Evolutionary conservation across 192 early-diverging fungal species (phyloP).

Genomic region (Linnemannia exigua): DNA sequence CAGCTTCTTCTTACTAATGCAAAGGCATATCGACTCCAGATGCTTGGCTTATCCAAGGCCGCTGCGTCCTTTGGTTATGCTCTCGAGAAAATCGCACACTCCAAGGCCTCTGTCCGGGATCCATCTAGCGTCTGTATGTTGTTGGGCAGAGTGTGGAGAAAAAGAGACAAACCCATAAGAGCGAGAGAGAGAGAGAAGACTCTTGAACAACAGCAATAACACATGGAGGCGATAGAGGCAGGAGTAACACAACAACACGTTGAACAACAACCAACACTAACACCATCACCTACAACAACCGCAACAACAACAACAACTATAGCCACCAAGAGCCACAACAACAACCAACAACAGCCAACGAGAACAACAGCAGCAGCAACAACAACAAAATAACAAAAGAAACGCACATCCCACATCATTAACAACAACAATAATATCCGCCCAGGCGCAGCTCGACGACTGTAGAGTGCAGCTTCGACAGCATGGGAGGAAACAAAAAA

Average conservation of each 20-base stretch:
- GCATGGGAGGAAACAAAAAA: not conserved
- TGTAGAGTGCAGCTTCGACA: no score
- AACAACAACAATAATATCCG: not conserved
- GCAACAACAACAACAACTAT: not conserved
- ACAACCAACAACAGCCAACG: not conserved
- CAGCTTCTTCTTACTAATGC: constrained; percentile 57
- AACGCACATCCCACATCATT: not conserved
- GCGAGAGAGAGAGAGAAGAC: no score
- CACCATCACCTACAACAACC: not conserved
- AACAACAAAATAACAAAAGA: not conserved
- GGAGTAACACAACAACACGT: no score
- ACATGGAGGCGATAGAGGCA: no score
- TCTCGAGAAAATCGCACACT: constrained; percentile 62
- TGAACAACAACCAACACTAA: no score
- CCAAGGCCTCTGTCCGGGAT: constrained; percentile 57
- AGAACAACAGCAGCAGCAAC: not conserved
- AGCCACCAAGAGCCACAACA: not conserved
- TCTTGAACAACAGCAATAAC: no score
- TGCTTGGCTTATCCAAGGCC: constrained; percentile 59
- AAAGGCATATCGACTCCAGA: constrained; percentile 61
- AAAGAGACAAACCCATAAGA: no score
- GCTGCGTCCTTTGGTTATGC: constrained; percentile 64
- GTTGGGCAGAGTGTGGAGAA: no score
- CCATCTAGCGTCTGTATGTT: constrained; percentile 46
- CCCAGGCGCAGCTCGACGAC: not conserved